These are phyloP conservation scores for Neoascochyta sp. DNA, from an alignment of 2,329 filamentous ascomycete genomes.

Conservation along the genomic window DNA sequence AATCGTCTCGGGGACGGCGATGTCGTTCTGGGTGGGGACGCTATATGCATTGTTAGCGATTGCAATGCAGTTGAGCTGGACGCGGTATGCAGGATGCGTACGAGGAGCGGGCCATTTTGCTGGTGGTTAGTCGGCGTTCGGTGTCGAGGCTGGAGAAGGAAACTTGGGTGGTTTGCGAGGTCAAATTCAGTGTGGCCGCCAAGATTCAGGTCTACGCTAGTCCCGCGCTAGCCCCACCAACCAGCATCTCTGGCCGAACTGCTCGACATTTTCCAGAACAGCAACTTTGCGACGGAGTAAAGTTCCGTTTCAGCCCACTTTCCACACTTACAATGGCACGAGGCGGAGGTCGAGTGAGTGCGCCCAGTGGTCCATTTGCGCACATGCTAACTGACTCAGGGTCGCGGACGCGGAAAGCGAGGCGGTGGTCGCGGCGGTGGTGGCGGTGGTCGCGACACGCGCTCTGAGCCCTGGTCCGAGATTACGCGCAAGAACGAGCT, in stretches of 20 bases:
- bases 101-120: conserved; percentile 38
- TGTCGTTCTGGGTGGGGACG: conserved; percentile 90
- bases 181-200: conserved; percentile 29
- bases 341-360: conserved; percentile 28
- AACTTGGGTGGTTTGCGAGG: conserved; percentile 10
- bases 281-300: conserved; percentile 19
- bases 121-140: conserved; percentile 34
- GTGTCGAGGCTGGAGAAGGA: conserved; percentile 23
- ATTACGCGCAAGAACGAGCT: conserved; percentile 77
- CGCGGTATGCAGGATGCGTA: no score
- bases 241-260: conserved; percentile 13
- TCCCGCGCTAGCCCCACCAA: conserved; percentile 14
- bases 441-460: conserved; percentile 27
- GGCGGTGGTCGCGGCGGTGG: conserved; percentile 26
- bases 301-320: conserved; percentile 7
- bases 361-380: conserved; percentile 2
- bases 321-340: conserved; percentile 24
- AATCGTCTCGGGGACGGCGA: conserved; percentile 97
- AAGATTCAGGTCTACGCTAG: conserved; percentile 14
- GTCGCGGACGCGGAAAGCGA: conserved; percentile 30
- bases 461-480: conserved; percentile 45
- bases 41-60: no score
- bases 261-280: conserved; percentile 26
- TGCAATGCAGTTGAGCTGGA: no score
- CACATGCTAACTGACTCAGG: conserved; percentile 18